These are phyloP conservation scores for Nicotiana paniculata DNA, from an alignment of 257 asterid genomes.

Conservation along the genomic window DNA sequence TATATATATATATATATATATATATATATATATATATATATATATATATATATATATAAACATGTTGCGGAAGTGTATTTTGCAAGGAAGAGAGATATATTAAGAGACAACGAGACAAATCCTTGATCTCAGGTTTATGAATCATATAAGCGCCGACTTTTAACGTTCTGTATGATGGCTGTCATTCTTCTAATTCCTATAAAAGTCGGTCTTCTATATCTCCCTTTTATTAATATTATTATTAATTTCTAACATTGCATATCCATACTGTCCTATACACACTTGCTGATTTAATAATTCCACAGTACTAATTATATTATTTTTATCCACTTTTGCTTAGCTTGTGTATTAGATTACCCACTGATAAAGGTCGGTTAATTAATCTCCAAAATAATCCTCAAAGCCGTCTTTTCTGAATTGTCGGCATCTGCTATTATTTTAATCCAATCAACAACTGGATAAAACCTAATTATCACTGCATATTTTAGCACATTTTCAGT, in stretches of 20 bases:
- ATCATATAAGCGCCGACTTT: constrained; percentile 27
- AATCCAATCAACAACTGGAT: background rate
- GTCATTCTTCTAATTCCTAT: constrained; percentile 40
- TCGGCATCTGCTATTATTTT: constrained; percentile 29
- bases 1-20: too few relatives aligned
- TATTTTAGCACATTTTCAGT: background rate
- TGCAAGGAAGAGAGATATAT: background rate
- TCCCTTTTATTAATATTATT: too few relatives aligned
- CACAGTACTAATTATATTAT: background rate
- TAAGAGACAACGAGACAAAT: background rate
- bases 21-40: too few relatives aligned
- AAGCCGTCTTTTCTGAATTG: constrained; percentile 44
- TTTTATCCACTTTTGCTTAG: background rate
- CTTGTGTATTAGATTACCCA: constrained; percentile 39
- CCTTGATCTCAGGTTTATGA: background rate
- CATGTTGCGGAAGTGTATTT: background rate
- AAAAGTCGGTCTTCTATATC: constrained; percentile 31
- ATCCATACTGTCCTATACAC: constrained; percentile 18
- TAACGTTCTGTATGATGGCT: constrained; percentile 40
- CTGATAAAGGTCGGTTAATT: constrained; percentile 32
- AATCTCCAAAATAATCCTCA: background rate
- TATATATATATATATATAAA: too few relatives aligned
- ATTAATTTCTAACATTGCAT: constrained; percentile 1
- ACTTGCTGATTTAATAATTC: background rate
- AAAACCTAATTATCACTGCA: background rate